Evolutionary conservation across 371 early-diverging fungal species (phyloP).

Genomic region (Rhizopus stolonifer): DNA sequence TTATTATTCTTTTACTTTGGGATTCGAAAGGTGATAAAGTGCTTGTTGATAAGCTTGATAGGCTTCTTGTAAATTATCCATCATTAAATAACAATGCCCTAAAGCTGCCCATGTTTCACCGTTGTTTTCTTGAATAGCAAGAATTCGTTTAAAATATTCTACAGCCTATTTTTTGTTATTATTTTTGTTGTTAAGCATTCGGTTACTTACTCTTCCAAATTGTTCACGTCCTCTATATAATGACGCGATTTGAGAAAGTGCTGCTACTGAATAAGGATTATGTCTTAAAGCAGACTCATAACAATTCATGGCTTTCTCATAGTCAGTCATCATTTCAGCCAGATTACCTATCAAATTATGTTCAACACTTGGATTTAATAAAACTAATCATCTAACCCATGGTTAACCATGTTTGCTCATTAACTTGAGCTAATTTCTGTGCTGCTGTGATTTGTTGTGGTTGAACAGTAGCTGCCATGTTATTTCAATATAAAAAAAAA

Average conservation of each 20-base stretch:
- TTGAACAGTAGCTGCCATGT: conserved; percentile 28
- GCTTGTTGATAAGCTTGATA: conserved; percentile 93
- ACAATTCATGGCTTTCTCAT: conserved; percentile 75
- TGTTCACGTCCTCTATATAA: conserved; percentile 70
- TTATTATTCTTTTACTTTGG: conserved; percentile 43
- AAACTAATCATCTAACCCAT: conserved; percentile 50
- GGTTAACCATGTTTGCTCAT: conserved; percentile 74
- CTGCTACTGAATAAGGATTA: conserved; percentile 82
- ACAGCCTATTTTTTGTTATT: conserved; percentile 22
- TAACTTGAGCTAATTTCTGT: conserved; percentile 61
- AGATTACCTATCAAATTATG: conserved; percentile 44
- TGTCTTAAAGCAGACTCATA: conserved; percentile 88
- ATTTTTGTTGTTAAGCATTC: conserved; percentile 4
- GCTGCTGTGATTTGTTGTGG: conserved; percentile 44
- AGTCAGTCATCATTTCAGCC: conserved; percentile 75
- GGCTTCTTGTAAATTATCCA: conserved; percentile 88
- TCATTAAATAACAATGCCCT: conserved; percentile 91
- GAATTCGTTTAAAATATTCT: conserved; percentile 71
- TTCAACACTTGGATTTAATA: neutral
- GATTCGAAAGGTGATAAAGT: conserved; percentile 78
- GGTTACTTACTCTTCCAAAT: conserved; percentile 45
- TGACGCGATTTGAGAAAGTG: conserved; percentile 71
- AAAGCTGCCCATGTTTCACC: conserved; percentile 92
- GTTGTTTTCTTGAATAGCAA: conserved; percentile 74
- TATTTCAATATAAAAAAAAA: neutral